Evolutionary conservation across 129 eudicot species (phyloP).

Genomic region (Chrysanthemum seticuspe): DNA sequence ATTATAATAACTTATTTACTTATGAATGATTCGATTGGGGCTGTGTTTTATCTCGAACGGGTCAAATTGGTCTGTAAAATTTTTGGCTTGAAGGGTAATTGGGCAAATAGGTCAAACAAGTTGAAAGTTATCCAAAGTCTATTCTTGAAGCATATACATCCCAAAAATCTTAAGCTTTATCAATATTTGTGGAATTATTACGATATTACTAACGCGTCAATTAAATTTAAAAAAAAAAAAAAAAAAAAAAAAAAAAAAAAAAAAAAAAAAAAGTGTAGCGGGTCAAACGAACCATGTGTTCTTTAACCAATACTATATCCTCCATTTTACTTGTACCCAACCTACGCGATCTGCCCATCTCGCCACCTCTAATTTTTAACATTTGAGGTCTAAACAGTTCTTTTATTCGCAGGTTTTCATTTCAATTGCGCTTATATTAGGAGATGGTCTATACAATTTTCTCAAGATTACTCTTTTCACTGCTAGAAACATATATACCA

Average conservation of each 20-base stretch:
- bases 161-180: no score
- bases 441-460: slow-evolving; percentile 88
- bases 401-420: slow-evolving; percentile 65
- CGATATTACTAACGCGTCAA: not conserved
- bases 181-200: no score
- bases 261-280: not conserved
- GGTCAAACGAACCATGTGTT: not conserved
- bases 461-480: slow-evolving; percentile 69
- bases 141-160: no score
- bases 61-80: no score
- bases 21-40: no score
- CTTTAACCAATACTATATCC: not conserved
- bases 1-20: no score
- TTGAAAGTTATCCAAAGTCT: no score
- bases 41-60: no score
- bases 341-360: not conserved
- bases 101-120: not conserved
- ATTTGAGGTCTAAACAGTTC: slow-evolving; percentile 9
- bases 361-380: not conserved
- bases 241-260: not conserved
- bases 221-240: not conserved
- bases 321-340: not conserved
- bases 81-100: no score
- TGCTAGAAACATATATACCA: slow-evolving; percentile 40
- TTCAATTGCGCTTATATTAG: slow-evolving; percentile 81